Evolutionary conservation across 2,329 filamentous ascomycete genomes (phyloP).

Genomic region (Pseudonectria foliicola): DNA sequence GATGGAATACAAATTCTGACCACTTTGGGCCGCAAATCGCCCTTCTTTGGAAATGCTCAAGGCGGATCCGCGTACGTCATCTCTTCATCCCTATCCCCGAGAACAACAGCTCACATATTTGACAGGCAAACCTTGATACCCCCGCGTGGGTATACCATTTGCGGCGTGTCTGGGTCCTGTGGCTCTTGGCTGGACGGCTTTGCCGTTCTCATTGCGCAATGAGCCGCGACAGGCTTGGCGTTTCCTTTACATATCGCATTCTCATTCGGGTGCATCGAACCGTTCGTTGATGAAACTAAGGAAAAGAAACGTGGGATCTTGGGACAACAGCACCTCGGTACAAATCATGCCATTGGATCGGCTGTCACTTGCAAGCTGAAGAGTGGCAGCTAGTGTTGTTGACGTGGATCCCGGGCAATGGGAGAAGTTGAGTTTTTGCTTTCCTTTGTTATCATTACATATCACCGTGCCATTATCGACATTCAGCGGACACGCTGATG

Average conservation of each 20-base stretch:
- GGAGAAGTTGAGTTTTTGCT: too few relatives aligned
- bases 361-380: too few relatives aligned
- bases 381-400: too few relatives aligned
- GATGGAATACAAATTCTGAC: constrained; percentile 88
- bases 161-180: constrained; percentile 77
- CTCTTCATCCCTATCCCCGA: neutral
- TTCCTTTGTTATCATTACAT: too few relatives aligned
- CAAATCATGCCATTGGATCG: too few relatives aligned
- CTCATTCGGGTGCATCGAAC: constrained; percentile 1
- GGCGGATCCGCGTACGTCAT: constrained; percentile 74
- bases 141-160: constrained; percentile 81
- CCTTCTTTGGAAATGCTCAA: constrained; percentile 71
- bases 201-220: constrained; percentile 58
- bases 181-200: constrained; percentile 80
- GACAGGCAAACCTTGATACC: constrained; percentile 78
- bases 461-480: too few relatives aligned
- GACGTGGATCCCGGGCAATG: too few relatives aligned
- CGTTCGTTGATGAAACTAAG: constrained; percentile 4
- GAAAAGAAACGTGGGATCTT: too few relatives aligned
- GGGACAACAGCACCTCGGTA: too few relatives aligned
- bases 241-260: constrained; percentile 7
- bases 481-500: too few relatives aligned
- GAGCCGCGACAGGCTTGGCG: constrained; percentile 6
- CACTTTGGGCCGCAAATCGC: constrained; percentile 77
- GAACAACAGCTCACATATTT: constrained; percentile 12